A percentile compares a stretch with the other conserved stretches of the same genome.
These are phyloP conservation scores for Cercospora nicotianae DNA, from an alignment of 2,329 filamentous ascomycete species.

Conservation along the genomic window DNA sequence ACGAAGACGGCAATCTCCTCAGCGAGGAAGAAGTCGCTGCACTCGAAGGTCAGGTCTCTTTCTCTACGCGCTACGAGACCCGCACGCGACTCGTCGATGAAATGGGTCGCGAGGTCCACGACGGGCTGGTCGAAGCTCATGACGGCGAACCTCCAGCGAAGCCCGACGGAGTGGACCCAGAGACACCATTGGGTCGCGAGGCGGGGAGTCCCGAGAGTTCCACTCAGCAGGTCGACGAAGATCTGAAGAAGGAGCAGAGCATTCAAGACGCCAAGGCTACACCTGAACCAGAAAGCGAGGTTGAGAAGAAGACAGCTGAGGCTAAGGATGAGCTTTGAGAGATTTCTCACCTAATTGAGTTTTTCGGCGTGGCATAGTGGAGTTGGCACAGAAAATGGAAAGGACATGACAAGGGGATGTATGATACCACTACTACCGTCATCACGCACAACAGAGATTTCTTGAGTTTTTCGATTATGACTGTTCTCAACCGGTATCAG, in stretches of 20 bases:
- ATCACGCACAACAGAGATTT: not conserved
- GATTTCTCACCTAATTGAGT: too few species aligned
- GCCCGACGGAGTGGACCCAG: constrained; percentile 50
- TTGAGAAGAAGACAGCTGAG: constrained; percentile 21
- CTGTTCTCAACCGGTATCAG: not conserved
- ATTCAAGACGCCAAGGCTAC: constrained; percentile 38
- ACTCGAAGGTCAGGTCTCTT: constrained; percentile 89
- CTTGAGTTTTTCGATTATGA: not conserved
- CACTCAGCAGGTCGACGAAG: constrained; percentile 41
- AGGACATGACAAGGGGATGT: not conserved
- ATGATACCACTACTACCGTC: constrained; percentile 1
- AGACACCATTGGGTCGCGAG: constrained; percentile 47
- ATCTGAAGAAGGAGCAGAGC: constrained; percentile 48
- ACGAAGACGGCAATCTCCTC: constrained; percentile 88
- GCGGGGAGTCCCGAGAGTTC: constrained; percentile 40
- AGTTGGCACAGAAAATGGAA: not conserved
- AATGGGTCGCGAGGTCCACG: constrained; percentile 72
- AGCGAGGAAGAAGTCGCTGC: constrained; percentile 78
- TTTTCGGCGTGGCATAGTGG: not conserved
- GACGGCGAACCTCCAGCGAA: constrained; percentile 41
- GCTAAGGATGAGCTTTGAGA: constrained; percentile 30
- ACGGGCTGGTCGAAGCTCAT: constrained; percentile 47
- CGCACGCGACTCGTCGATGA: constrained; percentile 79
- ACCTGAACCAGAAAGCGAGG: constrained; percentile 29
- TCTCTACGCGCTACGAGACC: constrained; percentile 96